A percentile compares a stretch with the other conserved stretches of the same genome.
Conservation (phyloP, 2,329 filamentous ascomycete genomes). For the Septoria linicola region DNA sequence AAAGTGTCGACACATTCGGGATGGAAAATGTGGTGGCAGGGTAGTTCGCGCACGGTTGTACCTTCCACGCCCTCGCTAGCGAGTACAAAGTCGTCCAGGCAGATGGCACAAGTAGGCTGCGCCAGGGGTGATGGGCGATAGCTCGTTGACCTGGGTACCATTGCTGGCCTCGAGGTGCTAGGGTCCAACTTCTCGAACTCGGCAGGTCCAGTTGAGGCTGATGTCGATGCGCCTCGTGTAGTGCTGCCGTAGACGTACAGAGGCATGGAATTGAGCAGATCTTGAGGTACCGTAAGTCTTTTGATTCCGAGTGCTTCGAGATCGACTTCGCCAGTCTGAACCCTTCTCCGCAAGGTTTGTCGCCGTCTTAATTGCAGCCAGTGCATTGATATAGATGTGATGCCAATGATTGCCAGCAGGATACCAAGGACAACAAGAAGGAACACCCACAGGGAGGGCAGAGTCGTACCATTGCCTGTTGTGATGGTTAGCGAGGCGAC, state of each 20-base stretch:
- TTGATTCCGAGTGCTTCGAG: constrained; percentile 84
- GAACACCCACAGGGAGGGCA: constrained; percentile 82
- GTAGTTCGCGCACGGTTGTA: constrained; percentile 75
- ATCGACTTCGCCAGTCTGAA: constrained; percentile 77
- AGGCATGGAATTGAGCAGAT: constrained; percentile 71
- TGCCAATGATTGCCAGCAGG: constrained; percentile 64
- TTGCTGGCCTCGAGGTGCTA: constrained; percentile 4
- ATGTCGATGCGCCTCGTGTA: neutral
- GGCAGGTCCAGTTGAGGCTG: constrained; percentile 13
- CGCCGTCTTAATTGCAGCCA: constrained; percentile 71
- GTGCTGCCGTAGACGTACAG: constrained; percentile 65
- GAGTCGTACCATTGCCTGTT: constrained; percentile 32
- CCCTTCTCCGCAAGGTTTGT: constrained; percentile 64
- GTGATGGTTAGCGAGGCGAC: neutral
- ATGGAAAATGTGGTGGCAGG: constrained; percentile 92
- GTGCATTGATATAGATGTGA: constrained; percentile 72
- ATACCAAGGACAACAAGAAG: constrained; percentile 67
- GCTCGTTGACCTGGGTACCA: constrained; percentile 18
- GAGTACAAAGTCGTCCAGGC: constrained; percentile 71
- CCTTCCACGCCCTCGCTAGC: constrained; percentile 25
- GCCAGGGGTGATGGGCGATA: constrained; percentile 49
- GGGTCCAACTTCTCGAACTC: constrained; percentile 11
- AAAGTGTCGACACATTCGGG: constrained; percentile 88
- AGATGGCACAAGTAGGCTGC: constrained; percentile 87
- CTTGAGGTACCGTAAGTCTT: constrained; percentile 70